Evolutionary conservation across 1,139 yeast genomes (phyloP), one percentile per base, ranked within the genome.

Genomic region (Suhomyces panamericanus): DNA sequence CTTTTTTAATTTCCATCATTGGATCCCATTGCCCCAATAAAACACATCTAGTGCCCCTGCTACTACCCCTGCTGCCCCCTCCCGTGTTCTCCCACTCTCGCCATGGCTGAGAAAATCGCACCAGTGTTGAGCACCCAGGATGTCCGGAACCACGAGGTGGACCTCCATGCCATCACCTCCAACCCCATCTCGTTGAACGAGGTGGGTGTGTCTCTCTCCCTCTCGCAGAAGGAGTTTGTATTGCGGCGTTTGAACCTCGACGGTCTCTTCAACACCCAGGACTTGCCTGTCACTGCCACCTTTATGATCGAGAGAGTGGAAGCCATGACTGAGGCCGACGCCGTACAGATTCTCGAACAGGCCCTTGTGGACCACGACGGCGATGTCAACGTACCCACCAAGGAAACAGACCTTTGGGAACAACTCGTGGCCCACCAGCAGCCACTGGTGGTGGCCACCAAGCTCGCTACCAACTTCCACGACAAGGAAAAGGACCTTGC

Each of bases 221-320:
- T 55, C 2, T 59, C 54, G 12, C 69, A 68, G 44, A 67, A 68
- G 46, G 40, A 36, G 17, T 40, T 52, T 48, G 57, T 67, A 20
- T 59, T 67, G 48, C 58, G 49, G 39, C 56, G 69, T 42, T 56
- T 67, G 41, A 60, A 59, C 46, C 59, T 55, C 39, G 67, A 60
- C 31, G 62, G 64, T 28, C 35, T 63, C 65, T 39, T 51, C 1
- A 42, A 58, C n/a, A 54, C 63, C 44, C 68, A 64, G 6, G 63
- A 68, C 39, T 59, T 70, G 41, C 74, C 74, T 4, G 49, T 62
- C n/a, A 54, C 57, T 28, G 60, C 56, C 9, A 41, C 57, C 11
- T 59, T 54, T 42, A 54, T 60, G 59, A 50, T 61, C 44, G 58
- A 57, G 37, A 61, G 59, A 46, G 51, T 59, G 34, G 57, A 54